phyloP scores from a whole-genome alignment of 805 yeast species.

The Saccharomycopsis malanga region DNA sequence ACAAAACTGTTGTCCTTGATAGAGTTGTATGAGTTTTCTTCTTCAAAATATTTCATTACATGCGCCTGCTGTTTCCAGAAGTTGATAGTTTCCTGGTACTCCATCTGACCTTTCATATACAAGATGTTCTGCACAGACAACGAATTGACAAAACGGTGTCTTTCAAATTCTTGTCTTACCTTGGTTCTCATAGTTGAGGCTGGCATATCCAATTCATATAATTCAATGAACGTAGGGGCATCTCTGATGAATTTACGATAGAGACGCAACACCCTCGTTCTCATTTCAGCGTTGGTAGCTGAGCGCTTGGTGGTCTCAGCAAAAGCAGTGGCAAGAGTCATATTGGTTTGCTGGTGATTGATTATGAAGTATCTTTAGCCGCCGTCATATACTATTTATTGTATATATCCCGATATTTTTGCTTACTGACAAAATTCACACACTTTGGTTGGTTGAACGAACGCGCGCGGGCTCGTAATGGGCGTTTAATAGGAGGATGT shows the following conservation, averaged over 20 bases:
- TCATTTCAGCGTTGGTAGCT: slow-evolving; percentile 52
- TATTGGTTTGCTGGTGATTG: slow-evolving; percentile 20
- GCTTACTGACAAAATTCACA: slow-evolving; percentile 2
- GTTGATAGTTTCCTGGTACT: slow-evolving; percentile 78
- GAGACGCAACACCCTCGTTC: slow-evolving; percentile 55
- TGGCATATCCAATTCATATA: slow-evolving; percentile 71
- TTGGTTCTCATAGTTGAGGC: slow-evolving; percentile 73
- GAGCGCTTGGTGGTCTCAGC: slow-evolving; percentile 75
- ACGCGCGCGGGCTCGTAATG: not conserved
- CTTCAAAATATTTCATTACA: slow-evolving; percentile 74
- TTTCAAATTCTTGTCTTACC: slow-evolving; percentile 84
- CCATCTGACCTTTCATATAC: slow-evolving; percentile 82
- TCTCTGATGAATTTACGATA: slow-evolving; percentile 67
- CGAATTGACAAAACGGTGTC: slow-evolving; percentile 68
- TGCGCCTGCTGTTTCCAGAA: slow-evolving; percentile 89
- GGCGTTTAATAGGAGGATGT: too few species aligned
- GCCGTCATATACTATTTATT: not conserved
- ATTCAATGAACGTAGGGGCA: slow-evolving; percentile 51
- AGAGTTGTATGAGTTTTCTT: slow-evolving; percentile 48
- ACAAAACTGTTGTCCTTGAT: slow-evolving; percentile 57
- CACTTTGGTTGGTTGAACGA: slow-evolving; percentile 5
- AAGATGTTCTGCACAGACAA: slow-evolving; percentile 59
- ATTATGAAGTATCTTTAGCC: not conserved
- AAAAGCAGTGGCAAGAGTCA: slow-evolving; percentile 74
- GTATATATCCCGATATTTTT: not conserved